These are phyloP conservation scores for Ceratocystis papillata DNA, from an alignment of 2,329 filamentous ascomycete genomes.

Conservation along the genomic window DNA sequence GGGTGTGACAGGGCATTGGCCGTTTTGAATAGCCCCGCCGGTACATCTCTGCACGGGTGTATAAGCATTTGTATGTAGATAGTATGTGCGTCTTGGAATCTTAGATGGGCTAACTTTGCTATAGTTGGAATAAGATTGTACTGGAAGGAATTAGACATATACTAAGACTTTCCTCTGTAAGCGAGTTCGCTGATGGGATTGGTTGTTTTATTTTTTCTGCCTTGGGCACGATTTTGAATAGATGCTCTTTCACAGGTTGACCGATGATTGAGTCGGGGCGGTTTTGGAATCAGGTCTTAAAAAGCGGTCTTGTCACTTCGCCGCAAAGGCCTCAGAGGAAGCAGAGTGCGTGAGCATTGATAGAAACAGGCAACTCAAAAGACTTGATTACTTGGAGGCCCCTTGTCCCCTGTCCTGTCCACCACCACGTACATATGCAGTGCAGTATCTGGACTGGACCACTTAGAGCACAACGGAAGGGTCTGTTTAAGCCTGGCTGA, in stretches of 20 bases:
- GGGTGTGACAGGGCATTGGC: neutral
- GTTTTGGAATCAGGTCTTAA: constrained; percentile 6
- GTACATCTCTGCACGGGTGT: neutral
- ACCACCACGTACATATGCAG: neutral
- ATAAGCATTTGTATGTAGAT: neutral
- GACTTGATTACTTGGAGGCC: constrained; percentile 4
- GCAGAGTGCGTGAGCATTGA: neutral
- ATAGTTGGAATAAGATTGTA: neutral
- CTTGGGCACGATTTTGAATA: neutral
- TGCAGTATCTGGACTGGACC: neutral
- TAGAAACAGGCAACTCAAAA: neutral
- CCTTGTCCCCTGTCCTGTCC: constrained; percentile 12
- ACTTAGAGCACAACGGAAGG: neutral
- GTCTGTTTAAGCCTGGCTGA: neutral
- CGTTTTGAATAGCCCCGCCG: neutral
- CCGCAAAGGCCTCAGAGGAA: constrained; percentile 4
- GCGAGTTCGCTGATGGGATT: constrained; percentile 1
- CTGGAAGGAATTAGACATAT: neutral
- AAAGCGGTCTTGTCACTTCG: constrained; percentile 6
- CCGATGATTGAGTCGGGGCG: neutral
- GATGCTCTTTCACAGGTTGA: neutral
- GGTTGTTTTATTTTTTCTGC: neutral
- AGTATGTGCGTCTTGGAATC: neutral
- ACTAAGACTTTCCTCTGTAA: neutral
- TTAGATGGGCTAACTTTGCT: neutral